Base-by-base conservation (phyloP, 805 yeast species). In the Phaffomyces thermotolerans region DNA sequence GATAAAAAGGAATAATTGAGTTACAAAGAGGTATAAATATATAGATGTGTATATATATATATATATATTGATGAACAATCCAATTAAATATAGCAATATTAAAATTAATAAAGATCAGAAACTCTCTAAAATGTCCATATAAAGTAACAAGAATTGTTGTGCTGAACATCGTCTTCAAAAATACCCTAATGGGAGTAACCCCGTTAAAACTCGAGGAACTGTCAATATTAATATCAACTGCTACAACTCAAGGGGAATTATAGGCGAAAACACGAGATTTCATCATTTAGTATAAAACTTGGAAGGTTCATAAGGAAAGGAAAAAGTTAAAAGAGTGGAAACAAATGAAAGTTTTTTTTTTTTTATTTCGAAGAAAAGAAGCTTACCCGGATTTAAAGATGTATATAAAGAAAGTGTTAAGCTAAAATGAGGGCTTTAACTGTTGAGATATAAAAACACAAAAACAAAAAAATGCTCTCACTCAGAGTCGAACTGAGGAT, bases 401-500 rank as follows among this genome's bases (percentile, higher is more conserved):
- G 5, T n/a, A n/a, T n/a, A n/a, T n/a, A n/a, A n/a, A n/a, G n/a
- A n/a, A n/a, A n/a, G n/a, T n/a, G n/a, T n/a, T n/a, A n/a, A n/a
- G n/a, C n/a, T n/a, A n/a, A n/a, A n/a, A n/a, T n/a, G n/a, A n/a
- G n/a, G n/a, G n/a, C n/a, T n/a, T n/a, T n/a, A n/a, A n/a, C n/a
- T n/a, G n/a, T n/a, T n/a, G n/a, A n/a, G n/a, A n/a, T n/a, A n/a
- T n/a, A n/a, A n/a, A n/a, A n/a, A n/a, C n/a, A n/a, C 13, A 33
- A 20, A 31, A 25, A 29, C 37, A 61, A 57, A 57, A 52, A 51
- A 48, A 27, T 73, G 79, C 80, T 78, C 70, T 77, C 75, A 76
- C 75, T 78, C 81, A 76, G 81, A 76, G 67, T 76, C 75, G 82
- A 76, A 76, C 82, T 76, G 81, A 79, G 78, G 84, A 79, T 79